Conservation (phyloP, 805 yeast species). For the Kockiozyma suomiensis region DNA sequence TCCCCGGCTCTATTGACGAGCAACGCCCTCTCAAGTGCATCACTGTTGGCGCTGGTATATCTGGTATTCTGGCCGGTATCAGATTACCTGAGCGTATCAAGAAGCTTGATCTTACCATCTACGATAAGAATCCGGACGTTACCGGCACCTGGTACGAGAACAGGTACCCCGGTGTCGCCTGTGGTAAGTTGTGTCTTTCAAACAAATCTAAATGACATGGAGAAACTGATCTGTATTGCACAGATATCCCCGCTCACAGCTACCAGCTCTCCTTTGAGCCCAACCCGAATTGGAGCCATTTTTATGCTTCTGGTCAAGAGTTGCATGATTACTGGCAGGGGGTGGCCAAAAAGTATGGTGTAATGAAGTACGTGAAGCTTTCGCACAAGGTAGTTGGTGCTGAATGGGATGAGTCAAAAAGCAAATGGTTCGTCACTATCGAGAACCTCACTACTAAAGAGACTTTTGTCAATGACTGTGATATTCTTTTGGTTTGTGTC, state of each 20-base stretch:
- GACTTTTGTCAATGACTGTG: slow-evolving; percentile 9
- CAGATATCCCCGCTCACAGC: slow-evolving; percentile 37
- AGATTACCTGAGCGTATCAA: slow-evolving; percentile 35
- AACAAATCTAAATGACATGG: background rate
- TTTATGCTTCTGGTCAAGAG: slow-evolving; percentile 37
- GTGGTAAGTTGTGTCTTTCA: slow-evolving; percentile 38
- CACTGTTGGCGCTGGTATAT: slow-evolving; percentile 40
- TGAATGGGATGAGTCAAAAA: slow-evolving; percentile 30
- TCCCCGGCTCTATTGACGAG: slow-evolving; percentile 9
- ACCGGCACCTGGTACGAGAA: slow-evolving; percentile 41
- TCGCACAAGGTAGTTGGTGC: slow-evolving; percentile 31
- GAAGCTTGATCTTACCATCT: slow-evolving; percentile 36
- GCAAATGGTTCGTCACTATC: slow-evolving; percentile 30
- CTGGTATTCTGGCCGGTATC: slow-evolving; percentile 38
- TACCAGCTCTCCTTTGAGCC: slow-evolving; percentile 40
- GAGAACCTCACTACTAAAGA: slow-evolving; percentile 17
- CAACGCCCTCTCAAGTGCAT: slow-evolving; percentile 34
- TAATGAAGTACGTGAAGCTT: slow-evolving; percentile 34
- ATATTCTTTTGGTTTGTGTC: slow-evolving; percentile 8
- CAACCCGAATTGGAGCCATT: slow-evolving; percentile 38
- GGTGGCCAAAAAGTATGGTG: slow-evolving; percentile 36
- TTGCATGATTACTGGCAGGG: slow-evolving; percentile 36
- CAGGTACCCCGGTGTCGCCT: slow-evolving; percentile 40
- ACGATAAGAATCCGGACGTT: slow-evolving; percentile 39
- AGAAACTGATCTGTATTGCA: background rate